These are phyloP conservation scores for Triangularia verruculosa DNA, from an alignment of 2,329 filamentous ascomycete genomes.

Conservation along the genomic window DNA sequence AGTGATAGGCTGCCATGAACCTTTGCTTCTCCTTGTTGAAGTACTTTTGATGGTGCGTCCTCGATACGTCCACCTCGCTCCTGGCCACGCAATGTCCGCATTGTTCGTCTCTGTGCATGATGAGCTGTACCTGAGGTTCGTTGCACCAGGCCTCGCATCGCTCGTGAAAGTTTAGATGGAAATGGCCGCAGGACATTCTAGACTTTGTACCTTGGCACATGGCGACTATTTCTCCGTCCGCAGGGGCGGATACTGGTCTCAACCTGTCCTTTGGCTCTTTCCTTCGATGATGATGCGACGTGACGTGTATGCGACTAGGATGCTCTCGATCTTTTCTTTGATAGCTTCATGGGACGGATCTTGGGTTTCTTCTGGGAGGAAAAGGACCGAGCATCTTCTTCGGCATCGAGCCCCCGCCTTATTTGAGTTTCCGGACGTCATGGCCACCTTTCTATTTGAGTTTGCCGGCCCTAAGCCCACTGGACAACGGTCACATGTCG, in stretches of 20 bases:
- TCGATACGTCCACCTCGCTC: background rate
- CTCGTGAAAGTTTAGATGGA: background rate
- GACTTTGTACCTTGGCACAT: background rate
- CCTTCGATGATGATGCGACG: background rate
- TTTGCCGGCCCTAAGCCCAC: background rate
- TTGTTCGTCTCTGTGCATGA: background rate
- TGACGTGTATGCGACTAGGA: background rate
- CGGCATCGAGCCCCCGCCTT: background rate
- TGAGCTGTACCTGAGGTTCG: background rate
- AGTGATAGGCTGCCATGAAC: background rate
- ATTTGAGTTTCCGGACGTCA: background rate
- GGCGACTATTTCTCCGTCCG: background rate
- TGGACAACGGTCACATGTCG: background rate
- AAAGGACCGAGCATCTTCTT: background rate
- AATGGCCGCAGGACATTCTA: background rate
- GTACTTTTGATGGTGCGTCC: background rate
- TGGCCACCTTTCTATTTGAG: background rate
- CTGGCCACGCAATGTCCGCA: constrained; percentile 1
- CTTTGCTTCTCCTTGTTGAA: background rate
- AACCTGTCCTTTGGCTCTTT: background rate
- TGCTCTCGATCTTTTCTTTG: background rate
- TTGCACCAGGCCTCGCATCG: background rate
- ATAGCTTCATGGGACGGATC: background rate
- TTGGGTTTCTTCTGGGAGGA: background rate
- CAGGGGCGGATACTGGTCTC: background rate